These are phyloP conservation scores for Ceratorhiza oryzae-sativae DNA, from an alignment of 1,284 basidiomycete genomes.

Conservation along the genomic window DNA sequence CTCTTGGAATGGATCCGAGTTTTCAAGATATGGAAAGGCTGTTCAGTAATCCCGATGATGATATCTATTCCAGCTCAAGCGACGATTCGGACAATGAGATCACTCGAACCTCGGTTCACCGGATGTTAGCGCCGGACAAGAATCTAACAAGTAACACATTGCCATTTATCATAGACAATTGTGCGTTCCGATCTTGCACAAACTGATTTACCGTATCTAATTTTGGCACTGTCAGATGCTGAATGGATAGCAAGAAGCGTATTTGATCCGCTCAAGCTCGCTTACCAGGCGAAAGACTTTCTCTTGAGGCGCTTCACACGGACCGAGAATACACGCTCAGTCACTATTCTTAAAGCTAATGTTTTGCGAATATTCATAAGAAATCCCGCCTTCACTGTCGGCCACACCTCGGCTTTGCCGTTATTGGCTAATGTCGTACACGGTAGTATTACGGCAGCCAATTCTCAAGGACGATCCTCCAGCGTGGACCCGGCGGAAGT, in stretches of 20 bases:
- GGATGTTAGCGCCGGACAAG: neutral
- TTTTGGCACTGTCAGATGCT: neutral
- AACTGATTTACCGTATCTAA: neutral
- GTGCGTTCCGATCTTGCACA: neutral
- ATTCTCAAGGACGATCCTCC: neutral
- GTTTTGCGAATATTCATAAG: neutral
- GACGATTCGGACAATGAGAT: conserved; percentile 20
- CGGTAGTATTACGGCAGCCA: neutral
- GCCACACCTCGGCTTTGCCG: neutral
- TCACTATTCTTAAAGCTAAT: neutral
- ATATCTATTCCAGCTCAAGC: conserved; percentile 13
- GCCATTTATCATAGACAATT: conserved; percentile 12
- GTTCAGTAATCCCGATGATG: neutral
- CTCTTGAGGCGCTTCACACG: neutral
- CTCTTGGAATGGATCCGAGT: neutral
- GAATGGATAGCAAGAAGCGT: conserved; percentile 9
- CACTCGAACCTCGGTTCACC: neutral
- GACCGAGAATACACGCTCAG: neutral
- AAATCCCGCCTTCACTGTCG: neutral
- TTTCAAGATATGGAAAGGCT: neutral
- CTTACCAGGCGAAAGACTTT: conserved; percentile 8
- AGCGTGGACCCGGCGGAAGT: neutral
- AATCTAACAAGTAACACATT: conserved; percentile 12
- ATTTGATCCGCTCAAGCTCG: conserved; percentile 14
- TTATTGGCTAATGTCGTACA: neutral